phyloP scores from a whole-genome alignment of 192 early-diverging fungal genomes.

The Coemansia sp. region DNA sequence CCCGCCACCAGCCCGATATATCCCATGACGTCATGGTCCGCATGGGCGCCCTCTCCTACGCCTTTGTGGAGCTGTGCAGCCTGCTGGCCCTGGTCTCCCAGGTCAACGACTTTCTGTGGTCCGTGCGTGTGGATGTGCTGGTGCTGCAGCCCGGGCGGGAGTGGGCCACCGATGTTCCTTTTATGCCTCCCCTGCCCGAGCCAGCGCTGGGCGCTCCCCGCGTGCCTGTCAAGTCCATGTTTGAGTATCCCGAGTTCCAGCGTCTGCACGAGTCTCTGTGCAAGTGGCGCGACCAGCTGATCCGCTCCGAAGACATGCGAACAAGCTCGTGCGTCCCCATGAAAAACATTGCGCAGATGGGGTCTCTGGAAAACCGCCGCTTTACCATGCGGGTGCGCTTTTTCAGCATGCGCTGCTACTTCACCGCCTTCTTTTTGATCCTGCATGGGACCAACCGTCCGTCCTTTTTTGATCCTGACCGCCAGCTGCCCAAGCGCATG shows the following conservation, averaged over 20 bases:
- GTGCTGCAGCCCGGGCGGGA: slow-evolving; percentile 8
- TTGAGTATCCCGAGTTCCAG: slow-evolving; percentile 35
- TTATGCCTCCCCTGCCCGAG: slow-evolving; percentile 2
- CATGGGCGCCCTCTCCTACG: slow-evolving; percentile 40
- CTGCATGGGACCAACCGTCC: slow-evolving; percentile 46
- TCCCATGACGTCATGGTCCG: slow-evolving; percentile 11
- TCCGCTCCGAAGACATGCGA: slow-evolving; percentile 30
- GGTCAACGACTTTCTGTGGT: slow-evolving; percentile 44
- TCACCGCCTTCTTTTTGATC: slow-evolving; percentile 23
- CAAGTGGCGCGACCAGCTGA: slow-evolving; percentile 25
- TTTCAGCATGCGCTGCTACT: slow-evolving; percentile 47
- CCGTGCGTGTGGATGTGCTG: slow-evolving; percentile 22
- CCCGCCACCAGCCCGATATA: slow-evolving; percentile 26
- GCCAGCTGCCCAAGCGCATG: slow-evolving; percentile 12
- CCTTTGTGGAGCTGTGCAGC: slow-evolving; percentile 39
- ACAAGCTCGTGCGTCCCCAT: slow-evolving; percentile 4
- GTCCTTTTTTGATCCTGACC: slow-evolving; percentile 30
- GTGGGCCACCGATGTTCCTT: slow-evolving; percentile 25
- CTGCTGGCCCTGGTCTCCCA: slow-evolving; percentile 29
- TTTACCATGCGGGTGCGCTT: slow-evolving; percentile 43
- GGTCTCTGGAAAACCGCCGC: slow-evolving; percentile 33
- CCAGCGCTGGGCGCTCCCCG: slow-evolving; percentile 1
- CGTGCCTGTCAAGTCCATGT: slow-evolving; percentile 16
- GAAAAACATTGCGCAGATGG: slow-evolving; percentile 17
- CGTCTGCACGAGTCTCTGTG: slow-evolving; percentile 20